Evolutionary conservation across 148 eudicot genomes (phyloP).

Genomic region (Agrostemma githago): DNA sequence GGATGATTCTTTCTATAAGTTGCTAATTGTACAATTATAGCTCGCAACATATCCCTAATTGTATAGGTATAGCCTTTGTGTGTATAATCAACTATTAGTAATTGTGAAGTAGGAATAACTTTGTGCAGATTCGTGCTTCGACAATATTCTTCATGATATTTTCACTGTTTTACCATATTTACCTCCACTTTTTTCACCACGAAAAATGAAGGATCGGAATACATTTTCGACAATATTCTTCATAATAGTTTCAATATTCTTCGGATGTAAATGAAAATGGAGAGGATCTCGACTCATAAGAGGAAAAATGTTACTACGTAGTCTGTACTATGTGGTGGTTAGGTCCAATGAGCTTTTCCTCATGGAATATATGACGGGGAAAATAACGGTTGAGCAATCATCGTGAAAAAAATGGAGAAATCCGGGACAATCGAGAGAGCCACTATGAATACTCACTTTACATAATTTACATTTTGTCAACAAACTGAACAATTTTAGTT

Average conservation of each 20-base stretch:
- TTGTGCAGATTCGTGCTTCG: not conserved
- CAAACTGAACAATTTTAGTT: slow-evolving; percentile 16
- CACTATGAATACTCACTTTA: slow-evolving; percentile 21
- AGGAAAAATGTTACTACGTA: not conserved
- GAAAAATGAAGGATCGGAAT: not conserved
- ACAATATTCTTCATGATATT: not conserved
- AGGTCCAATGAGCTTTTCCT: slow-evolving; percentile 23
- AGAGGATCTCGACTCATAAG: too few species aligned
- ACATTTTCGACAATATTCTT: not conserved
- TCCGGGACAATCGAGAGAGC: not conserved
- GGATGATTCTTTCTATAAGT: not conserved
- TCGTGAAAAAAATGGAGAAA: slow-evolving; percentile 4
- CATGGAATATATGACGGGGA: not conserved
- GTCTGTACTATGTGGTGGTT: not conserved
- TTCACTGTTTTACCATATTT: too few species aligned
- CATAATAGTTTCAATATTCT: too few species aligned
- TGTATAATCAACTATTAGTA: not conserved
- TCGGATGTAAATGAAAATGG: too few species aligned
- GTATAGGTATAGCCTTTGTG: not conserved
- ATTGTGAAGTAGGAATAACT: not conserved
- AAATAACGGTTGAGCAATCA: slow-evolving; percentile 17
- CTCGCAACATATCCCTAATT: not conserved
- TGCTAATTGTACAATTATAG: slow-evolving; percentile 2
- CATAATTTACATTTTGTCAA: slow-evolving; percentile 33
- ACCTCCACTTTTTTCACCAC: not conserved